These are phyloP conservation scores for Sanghuangporus weigelae DNA, from an alignment of 1,284 basidiomycete species.

Conservation along the genomic window DNA sequence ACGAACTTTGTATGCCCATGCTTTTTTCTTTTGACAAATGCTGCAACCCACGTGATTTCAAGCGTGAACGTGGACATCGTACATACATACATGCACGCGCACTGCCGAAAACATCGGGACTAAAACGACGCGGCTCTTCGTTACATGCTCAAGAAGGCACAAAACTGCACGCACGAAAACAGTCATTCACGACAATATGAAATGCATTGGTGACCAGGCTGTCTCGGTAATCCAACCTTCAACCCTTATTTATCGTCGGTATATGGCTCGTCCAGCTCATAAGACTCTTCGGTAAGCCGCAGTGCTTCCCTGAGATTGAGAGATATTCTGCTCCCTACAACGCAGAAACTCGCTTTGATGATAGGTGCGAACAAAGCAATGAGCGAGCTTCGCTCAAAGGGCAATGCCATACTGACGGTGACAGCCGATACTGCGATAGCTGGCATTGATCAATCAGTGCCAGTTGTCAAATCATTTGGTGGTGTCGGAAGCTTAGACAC, in stretches of 20 bases:
- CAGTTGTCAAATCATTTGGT: neutral
- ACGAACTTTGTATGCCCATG: no score
- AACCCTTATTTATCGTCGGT: neutral
- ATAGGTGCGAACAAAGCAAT: constrained; percentile 3
- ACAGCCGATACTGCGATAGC: neutral
- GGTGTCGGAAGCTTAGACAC: neutral
- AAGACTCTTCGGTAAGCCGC: neutral
- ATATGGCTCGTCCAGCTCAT: neutral
- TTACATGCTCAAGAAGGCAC: no score
- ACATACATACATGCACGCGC: no score
- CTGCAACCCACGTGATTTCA: no score
- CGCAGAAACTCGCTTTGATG: constrained; percentile 7
- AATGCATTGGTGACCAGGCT: no score
- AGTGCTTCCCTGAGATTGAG: constrained; percentile 4
- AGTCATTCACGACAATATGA: no score
- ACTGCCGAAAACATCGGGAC: no score
- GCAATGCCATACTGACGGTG: neutral
- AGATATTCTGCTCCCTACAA: constrained; percentile 6
- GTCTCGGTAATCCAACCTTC: no score
- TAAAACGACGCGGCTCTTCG: no score
- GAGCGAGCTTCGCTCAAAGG: neutral
- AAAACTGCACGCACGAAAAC: no score
- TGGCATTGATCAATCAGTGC: neutral
- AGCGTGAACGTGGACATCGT: no score
- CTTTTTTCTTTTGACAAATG: no score